Percentiles rank a stretch among this genome's conserved stretches.
Evolutionary conservation across 352 stramenopile species (phyloP).

Genomic region (Sclerospora graminicola): DNA sequence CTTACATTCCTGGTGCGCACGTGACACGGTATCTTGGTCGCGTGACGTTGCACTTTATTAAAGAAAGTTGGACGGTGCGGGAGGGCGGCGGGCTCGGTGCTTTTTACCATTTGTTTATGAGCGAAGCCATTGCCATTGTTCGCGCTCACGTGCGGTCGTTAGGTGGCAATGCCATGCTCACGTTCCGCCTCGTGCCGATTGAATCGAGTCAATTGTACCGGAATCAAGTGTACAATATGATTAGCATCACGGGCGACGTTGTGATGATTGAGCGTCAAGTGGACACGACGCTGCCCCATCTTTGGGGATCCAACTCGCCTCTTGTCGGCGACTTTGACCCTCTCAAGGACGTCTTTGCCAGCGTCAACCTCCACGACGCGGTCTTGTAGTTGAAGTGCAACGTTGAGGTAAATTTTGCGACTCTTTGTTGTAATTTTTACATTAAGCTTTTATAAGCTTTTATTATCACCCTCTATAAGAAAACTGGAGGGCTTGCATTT

Average conservation of each 20-base stretch:
- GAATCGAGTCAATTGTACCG: conserved; percentile 82
- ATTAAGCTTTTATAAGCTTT: too few relatives aligned
- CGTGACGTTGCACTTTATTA: conserved; percentile 86
- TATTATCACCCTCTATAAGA: too few relatives aligned
- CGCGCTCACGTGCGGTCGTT: conserved; percentile 75
- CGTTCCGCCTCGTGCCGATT: conserved; percentile 78
- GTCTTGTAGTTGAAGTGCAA: too few relatives aligned
- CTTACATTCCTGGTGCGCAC: conserved; percentile 61
- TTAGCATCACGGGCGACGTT: conserved; percentile 81
- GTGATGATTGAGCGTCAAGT: conserved; percentile 67
- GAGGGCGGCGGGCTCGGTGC: conserved; percentile 76
- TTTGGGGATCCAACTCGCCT: conserved; percentile 25
- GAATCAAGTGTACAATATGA: conserved; percentile 90
- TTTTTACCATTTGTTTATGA: conserved; percentile 85
- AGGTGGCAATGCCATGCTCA: conserved; percentile 80
- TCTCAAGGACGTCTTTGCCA: too few relatives aligned
- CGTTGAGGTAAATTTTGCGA: too few relatives aligned
- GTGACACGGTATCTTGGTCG: conserved; percentile 72
- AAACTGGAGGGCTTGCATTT: too few relatives aligned
- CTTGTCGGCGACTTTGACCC: conserved; percentile 3
- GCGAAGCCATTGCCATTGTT: conserved; percentile 80
- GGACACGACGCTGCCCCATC: conserved; percentile 26
- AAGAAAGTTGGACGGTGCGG: conserved; percentile 83
- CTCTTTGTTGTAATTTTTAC: too few relatives aligned
- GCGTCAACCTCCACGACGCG: too few relatives aligned